Conservation (phyloP, 2,329 filamentous ascomycete species). For the Exserohilum turcica region DNA sequence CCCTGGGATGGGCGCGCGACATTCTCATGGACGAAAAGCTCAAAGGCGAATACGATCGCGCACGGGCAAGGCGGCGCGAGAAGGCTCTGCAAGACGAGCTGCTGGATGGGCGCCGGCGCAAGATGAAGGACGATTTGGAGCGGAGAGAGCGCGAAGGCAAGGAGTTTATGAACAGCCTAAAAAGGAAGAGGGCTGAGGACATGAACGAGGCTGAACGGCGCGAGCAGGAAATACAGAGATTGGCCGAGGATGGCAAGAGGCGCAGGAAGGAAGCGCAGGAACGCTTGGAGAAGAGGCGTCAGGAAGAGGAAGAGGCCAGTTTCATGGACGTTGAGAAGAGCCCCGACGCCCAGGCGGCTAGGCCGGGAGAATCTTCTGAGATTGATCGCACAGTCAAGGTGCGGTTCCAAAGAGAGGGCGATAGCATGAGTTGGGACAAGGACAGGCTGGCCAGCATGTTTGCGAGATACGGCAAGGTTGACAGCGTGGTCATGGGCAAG, state of each 20-base stretch:
- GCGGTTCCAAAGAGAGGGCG: constrained; percentile 58
- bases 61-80: constrained; percentile 71
- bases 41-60: constrained; percentile 77
- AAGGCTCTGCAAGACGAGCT: constrained; percentile 72
- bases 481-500: constrained; percentile 60
- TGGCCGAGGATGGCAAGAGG: constrained; percentile 57
- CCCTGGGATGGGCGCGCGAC: constrained; percentile 84
- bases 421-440: constrained; percentile 52
- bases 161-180: constrained; percentile 40
- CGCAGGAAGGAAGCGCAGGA: constrained; percentile 61
- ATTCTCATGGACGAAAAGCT: constrained; percentile 74
- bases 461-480: constrained; percentile 61
- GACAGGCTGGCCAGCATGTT: constrained; percentile 56
- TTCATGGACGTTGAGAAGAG: constrained; percentile 42
- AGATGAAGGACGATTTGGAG: constrained; percentile 87
- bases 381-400: constrained; percentile 64
- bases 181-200: constrained; percentile 54
- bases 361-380: constrained; percentile 51
- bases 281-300: constrained; percentile 59
- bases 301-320: constrained; percentile 53
- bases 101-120: constrained; percentile 73
- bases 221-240: constrained; percentile 55
- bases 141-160: constrained; percentile 65
- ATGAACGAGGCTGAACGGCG: constrained; percentile 62
- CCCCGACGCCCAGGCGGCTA: constrained; percentile 22